These are phyloP conservation scores for Nicotiana paniculata DNA, from an alignment of 257 asterid species.

Conservation along the genomic window DNA sequence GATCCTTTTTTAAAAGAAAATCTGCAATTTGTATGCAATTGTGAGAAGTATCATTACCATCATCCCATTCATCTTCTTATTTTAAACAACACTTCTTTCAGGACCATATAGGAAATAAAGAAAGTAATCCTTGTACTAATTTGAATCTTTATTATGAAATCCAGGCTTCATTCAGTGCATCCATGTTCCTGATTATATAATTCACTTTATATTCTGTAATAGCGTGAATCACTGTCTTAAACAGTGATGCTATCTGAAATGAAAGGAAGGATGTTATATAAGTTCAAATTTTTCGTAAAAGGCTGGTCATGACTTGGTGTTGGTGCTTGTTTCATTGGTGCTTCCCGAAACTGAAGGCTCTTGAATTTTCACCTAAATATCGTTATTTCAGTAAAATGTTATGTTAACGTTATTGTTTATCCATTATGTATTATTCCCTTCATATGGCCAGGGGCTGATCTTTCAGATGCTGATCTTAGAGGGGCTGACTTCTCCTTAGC, in stretches of 20 bases:
- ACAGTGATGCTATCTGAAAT: neutral
- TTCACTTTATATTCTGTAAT: neutral
- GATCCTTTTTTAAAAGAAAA: neutral
- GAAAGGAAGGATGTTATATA: neutral
- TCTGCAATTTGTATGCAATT: neutral
- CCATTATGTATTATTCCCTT: neutral
- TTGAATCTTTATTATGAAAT: neutral
- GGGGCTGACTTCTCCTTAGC: slow-evolving; percentile 96
- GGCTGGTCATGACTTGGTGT: neutral
- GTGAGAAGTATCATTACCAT: neutral
- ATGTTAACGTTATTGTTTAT: neutral
- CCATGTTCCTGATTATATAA: neutral
- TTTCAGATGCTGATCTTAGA: slow-evolving; percentile 94
- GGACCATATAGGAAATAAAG: neutral
- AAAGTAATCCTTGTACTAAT: neutral
- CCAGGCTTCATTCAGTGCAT: neutral
- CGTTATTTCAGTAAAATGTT: neutral
- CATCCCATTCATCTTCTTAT: neutral
- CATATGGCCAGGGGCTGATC: slow-evolving; percentile 69
- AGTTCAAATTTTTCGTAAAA: neutral
- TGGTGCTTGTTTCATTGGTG: neutral
- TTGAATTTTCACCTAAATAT: neutral
- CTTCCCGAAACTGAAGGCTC: neutral
- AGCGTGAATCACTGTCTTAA: neutral
- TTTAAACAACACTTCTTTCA: neutral